These are phyloP conservation scores for Pythium guiyangense DNA, from an alignment of 352 stramenopile genomes.

Conservation along the genomic window DNA sequence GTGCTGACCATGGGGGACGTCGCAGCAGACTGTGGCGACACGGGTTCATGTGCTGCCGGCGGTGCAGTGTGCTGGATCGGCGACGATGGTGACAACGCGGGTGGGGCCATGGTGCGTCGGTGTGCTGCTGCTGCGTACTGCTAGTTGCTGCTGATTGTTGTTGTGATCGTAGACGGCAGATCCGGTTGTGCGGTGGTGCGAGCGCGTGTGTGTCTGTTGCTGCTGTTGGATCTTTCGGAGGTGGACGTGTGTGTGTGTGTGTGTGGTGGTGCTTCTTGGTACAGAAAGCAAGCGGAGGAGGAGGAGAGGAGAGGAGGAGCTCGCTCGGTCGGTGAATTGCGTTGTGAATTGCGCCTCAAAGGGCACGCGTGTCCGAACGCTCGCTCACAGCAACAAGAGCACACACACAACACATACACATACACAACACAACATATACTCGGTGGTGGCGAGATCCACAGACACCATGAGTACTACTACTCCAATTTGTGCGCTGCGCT, in stretches of 20 bases:
- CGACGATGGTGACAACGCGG: not conserved
- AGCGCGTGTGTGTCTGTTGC: too few species aligned
- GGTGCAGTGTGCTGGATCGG: not conserved
- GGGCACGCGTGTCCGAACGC: too few species aligned
- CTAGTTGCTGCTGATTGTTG: not conserved
- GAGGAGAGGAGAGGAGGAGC: too few species aligned
- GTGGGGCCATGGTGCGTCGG: constrained; percentile 1
- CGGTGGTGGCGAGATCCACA: too few species aligned
- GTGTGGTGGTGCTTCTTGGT: not conserved
- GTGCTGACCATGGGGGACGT: not conserved
- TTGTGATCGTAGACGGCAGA: constrained; percentile 5
- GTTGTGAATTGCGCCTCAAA: too few species aligned
- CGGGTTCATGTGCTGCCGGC: not conserved
- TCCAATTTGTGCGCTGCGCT: too few species aligned
- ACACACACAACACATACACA: too few species aligned
- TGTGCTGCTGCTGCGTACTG: not conserved
- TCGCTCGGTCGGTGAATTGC: too few species aligned
- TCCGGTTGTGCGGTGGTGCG: constrained; percentile 2
- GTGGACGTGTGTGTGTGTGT: not conserved
- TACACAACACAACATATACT: too few species aligned
- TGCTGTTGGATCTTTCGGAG: constrained; percentile 1
- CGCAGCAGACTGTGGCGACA: not conserved
- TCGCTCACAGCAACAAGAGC: too few species aligned
- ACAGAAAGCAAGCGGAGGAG: not conserved
- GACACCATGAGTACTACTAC: too few species aligned